Percentiles rank a stretch among this genome's conserved stretches.
Conservation (phyloP, 805 yeast genomes). For the Candida easanensis region DNA sequence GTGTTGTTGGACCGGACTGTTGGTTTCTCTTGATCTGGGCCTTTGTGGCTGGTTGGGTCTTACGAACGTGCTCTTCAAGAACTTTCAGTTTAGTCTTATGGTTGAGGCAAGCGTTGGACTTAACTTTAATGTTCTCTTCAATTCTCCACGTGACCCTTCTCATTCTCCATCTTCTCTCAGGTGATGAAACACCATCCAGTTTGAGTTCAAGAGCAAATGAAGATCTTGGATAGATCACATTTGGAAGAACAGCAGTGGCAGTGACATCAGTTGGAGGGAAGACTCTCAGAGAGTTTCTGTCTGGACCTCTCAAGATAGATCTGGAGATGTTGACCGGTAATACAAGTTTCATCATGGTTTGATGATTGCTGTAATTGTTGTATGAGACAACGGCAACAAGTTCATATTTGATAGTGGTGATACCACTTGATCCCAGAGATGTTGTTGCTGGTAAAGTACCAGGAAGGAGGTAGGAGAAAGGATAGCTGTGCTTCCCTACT, state of each 20-base stretch:
- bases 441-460: constrained; percentile 84
- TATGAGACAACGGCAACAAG: constrained; percentile 58
- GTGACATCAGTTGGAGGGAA: constrained; percentile 95
- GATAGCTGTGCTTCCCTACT: constrained; percentile 78
- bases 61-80: constrained; percentile 40
- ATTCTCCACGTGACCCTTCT: constrained; percentile 84
- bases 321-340: constrained; percentile 74
- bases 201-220: constrained; percentile 79
- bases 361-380: constrained; percentile 33
- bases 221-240: constrained; percentile 85
- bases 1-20: constrained; percentile 37
- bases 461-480: constrained; percentile 85
- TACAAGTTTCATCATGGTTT: constrained; percentile 39
- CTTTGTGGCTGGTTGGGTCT: constrained; percentile 23
- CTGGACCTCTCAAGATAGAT: constrained; percentile 77
- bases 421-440: constrained; percentile 49
- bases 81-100: constrained; percentile 52
- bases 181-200: constrained; percentile 64
- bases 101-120: constrained; percentile 51
- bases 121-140: constrained; percentile 74
- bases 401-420: constrained; percentile 65
- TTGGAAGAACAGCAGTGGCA: constrained; percentile 84
- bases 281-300: constrained; percentile 80
- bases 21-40: constrained; percentile 34
- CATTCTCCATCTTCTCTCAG: constrained; percentile 83